Conservation (phyloP, 73 alveolate genomes). For the Uronychia binucleata region DNA sequence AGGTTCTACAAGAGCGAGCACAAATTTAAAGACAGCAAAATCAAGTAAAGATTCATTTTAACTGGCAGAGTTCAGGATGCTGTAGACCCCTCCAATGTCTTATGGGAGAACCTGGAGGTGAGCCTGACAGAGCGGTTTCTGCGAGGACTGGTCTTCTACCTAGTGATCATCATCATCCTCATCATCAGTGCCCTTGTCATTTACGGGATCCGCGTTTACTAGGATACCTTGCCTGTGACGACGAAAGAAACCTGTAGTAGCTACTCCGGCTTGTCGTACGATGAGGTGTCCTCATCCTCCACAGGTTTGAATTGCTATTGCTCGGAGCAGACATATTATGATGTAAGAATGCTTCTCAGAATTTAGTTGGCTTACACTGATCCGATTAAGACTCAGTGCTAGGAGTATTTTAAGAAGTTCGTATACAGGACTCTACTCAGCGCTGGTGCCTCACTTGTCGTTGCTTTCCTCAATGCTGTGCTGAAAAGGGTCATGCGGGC, state of each 20-base stretch:
- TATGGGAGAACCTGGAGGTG: constrained; percentile 35
- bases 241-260: neutral
- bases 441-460: constrained; percentile 25
- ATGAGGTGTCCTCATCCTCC: neutral
- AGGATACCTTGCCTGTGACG: constrained; percentile 6
- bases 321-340: neutral
- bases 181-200: neutral
- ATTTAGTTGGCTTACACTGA: neutral
- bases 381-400: neutral
- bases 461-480: constrained; percentile 10
- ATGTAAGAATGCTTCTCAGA: neutral
- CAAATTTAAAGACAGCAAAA: neutral
- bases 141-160: constrained; percentile 5
- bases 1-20: neutral
- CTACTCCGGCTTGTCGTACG: neutral
- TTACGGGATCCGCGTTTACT: constrained; percentile 1
- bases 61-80: neutral
- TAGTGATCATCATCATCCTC: constrained; percentile 6
- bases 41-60: neutral
- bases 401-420: neutral
- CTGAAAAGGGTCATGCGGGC: neutral
- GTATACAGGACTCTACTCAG: constrained; percentile 9
- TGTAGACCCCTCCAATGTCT: constrained; percentile 22
- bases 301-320: constrained; percentile 18
- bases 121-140: constrained; percentile 12